Evolutionary conservation across 176 grass and related monocot genomes (phyloP).

Genomic region (Carex cristatella): DNA sequence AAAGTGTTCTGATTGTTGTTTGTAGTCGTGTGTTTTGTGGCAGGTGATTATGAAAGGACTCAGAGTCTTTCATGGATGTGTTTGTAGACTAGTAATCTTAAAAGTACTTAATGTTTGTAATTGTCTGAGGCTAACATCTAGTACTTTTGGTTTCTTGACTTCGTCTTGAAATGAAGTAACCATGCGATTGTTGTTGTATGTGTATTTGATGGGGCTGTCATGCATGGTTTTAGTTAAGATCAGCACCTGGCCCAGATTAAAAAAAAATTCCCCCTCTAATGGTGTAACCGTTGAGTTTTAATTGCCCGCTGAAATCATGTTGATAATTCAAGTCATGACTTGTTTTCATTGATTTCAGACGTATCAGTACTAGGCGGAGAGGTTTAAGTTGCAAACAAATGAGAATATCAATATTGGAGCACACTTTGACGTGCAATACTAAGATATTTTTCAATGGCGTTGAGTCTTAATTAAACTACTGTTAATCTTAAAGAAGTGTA

Average conservation of each 20-base stretch:
- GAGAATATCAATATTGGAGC: too few relatives aligned
- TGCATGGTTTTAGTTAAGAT: neutral
- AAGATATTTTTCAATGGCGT: neutral
- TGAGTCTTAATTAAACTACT: neutral
- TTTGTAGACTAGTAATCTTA: conserved; percentile 15
- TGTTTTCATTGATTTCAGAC: too few relatives aligned
- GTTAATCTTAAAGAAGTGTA: too few relatives aligned
- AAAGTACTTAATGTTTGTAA: conserved; percentile 6
- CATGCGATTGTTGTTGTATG: neutral
- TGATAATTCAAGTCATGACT: too few relatives aligned
- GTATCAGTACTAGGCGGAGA: too few relatives aligned
- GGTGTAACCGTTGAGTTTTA: neutral
- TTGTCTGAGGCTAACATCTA: neutral
- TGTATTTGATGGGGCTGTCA: too few relatives aligned
- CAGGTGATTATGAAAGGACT: neutral
- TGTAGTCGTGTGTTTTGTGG: neutral
- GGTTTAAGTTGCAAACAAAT: too few relatives aligned
- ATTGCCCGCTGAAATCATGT: too few relatives aligned
- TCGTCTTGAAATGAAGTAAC: neutral
- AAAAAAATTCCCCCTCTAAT: neutral
- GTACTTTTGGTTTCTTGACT: neutral
- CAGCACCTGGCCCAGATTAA: neutral
- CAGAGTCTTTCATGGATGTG: neutral
- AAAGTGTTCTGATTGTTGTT: neutral
- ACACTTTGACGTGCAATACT: neutral